These are phyloP conservation scores for Phytophthora capsici DNA, from an alignment of 352 stramenopile genomes.

Conservation along the genomic window DNA sequence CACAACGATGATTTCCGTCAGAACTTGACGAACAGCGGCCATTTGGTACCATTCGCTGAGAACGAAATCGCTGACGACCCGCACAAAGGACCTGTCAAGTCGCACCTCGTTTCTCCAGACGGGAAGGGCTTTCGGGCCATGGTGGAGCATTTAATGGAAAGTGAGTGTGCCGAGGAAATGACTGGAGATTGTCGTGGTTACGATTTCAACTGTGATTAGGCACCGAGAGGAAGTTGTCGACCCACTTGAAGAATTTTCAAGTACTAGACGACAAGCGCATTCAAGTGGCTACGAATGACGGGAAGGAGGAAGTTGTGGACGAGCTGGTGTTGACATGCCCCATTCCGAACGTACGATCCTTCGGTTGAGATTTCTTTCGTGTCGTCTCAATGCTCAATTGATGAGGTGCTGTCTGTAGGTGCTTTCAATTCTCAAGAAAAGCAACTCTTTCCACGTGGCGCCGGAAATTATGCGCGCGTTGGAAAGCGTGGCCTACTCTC, in stretches of 20 bases:
- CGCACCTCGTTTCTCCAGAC: constrained; percentile 50
- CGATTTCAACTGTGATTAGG: constrained; percentile 31
- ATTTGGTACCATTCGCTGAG: constrained; percentile 53
- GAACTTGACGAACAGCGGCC: constrained; percentile 37
- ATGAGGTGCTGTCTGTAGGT: constrained; percentile 35
- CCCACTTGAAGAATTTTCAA: constrained; percentile 58
- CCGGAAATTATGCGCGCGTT: constrained; percentile 43
- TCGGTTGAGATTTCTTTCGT: constrained; percentile 12
- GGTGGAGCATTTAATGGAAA: constrained; percentile 58
- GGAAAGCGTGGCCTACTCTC: constrained; percentile 64
- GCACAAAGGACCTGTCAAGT: constrained; percentile 33
- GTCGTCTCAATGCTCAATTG: not conserved
- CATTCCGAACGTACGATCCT: constrained; percentile 50
- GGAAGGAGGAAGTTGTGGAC: constrained; percentile 61
- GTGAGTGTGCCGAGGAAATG: constrained; percentile 16
- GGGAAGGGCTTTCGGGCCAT: constrained; percentile 59
- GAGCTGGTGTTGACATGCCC: constrained; percentile 76
- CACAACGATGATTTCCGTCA: constrained; percentile 61
- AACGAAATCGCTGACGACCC: constrained; percentile 59
- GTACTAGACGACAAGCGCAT: constrained; percentile 58
- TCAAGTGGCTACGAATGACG: constrained; percentile 47
- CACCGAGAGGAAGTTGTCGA: constrained; percentile 47
- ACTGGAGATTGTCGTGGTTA: not conserved
- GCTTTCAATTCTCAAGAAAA: constrained; percentile 63
- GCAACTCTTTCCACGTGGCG: constrained; percentile 38